Percentiles rank a stretch among this genome's conserved stretches.
Conservation (phyloP, 2,329 filamentous ascomycete genomes). For the Trichoderma breve region DNA sequence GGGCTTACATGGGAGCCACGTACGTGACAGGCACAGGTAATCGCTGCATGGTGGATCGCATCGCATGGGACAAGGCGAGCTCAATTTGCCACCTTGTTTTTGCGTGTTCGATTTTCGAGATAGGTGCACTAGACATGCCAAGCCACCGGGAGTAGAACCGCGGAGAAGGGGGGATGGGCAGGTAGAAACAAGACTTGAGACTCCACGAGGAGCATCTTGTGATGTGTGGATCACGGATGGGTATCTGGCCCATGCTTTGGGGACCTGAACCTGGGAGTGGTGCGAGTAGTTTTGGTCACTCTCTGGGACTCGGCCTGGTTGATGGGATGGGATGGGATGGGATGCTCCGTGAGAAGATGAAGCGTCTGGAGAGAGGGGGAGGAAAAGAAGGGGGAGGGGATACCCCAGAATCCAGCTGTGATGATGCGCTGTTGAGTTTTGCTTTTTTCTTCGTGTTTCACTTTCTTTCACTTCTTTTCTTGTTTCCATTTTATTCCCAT, state of each 20-base stretch:
- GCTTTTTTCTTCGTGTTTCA: neutral
- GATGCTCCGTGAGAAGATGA: neutral
- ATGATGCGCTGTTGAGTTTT: neutral
- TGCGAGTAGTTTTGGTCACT: neutral
- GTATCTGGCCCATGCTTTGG: neutral
- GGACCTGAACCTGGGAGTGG: neutral
- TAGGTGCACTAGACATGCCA: neutral
- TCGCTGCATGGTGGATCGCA: neutral
- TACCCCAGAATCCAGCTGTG: neutral
- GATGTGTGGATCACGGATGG: constrained; percentile 4
- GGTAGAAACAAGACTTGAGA: neutral
- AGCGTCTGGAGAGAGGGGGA: neutral
- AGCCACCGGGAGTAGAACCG: neutral
- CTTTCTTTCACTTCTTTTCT: neutral
- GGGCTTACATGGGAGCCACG: neutral
- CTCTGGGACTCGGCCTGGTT: neutral
- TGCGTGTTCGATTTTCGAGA: neutral
- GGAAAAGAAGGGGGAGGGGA: neutral
- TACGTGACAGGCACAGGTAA: neutral
- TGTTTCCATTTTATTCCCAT: neutral
- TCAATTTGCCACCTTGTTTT: neutral
- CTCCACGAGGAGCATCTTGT: constrained; percentile 4
- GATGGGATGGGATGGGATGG: neutral
- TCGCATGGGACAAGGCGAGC: neutral
- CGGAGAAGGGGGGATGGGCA: neutral